Evolutionary conservation across 805 yeast species (phyloP).

Genomic region (Priceomyces castillae): DNA sequence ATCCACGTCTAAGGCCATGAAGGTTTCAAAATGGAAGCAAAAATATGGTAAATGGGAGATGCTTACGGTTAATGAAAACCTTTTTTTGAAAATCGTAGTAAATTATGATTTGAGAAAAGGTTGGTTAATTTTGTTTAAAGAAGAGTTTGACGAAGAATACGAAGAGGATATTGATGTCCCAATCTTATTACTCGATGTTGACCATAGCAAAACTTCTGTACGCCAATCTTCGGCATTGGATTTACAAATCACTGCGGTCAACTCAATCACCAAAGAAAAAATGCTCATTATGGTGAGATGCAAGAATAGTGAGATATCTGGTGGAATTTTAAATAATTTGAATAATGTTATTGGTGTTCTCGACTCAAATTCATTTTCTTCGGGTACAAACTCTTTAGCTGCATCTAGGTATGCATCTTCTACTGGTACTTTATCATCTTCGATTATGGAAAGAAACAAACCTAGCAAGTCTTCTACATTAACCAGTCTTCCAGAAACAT

Average conservation of each 20-base stretch:
- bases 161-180: slow-evolving; percentile 36
- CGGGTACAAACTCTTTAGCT: slow-evolving; percentile 1
- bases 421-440: slow-evolving; percentile 31
- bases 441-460: slow-evolving; percentile 34
- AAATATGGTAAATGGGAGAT: slow-evolving; percentile 45
- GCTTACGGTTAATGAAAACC: slow-evolving; percentile 34
- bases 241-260: slow-evolving; percentile 30
- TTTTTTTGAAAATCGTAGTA: slow-evolving; percentile 38
- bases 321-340: slow-evolving; percentile 24
- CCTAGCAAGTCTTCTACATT: slow-evolving; percentile 25
- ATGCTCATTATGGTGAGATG: slow-evolving; percentile 35
- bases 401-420: slow-evolving; percentile 18
- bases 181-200: slow-evolving; percentile 31
- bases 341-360: slow-evolving; percentile 27
- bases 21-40: slow-evolving; percentile 42
- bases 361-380: background rate
- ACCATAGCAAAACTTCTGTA: slow-evolving; percentile 19
- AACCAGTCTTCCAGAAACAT: slow-evolving; percentile 15
- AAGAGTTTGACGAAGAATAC: slow-evolving; percentile 29
- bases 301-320: slow-evolving; percentile 22
- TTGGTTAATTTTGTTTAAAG: slow-evolving; percentile 42
- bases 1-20: slow-evolving; percentile 32
- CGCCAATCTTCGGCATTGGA: slow-evolving; percentile 40
- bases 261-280: slow-evolving; percentile 30
- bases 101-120: slow-evolving; percentile 31